Base-by-base conservation (phyloP, 2,329 filamentous ascomycete genomes). In the Fusarium torulosum region DNA sequence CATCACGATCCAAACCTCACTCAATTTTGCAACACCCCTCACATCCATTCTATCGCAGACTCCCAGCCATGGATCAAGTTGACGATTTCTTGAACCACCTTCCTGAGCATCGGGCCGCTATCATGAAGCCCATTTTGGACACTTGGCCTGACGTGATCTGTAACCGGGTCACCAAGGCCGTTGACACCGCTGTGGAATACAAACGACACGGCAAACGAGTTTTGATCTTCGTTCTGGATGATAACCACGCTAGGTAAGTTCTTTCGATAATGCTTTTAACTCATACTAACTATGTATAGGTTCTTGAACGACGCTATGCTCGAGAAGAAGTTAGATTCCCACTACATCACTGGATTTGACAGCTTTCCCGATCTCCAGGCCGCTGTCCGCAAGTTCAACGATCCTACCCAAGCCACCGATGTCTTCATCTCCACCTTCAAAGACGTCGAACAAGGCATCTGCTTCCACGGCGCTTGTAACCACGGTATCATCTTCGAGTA, bases 251-350 rank as follows among this genome's bases (percentile, higher is more conserved):
- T n/a, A n/a, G 17, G 35, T 37, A n/a, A 37, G 17, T 4, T 37
- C 7, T 19, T n/a, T 3, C 17, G 17, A 1, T 7, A 1, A 37
- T 19, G 1, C 17, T 19, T n/a, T 3, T 4, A 10, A 10, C 7
- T n/a, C n/a, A 19, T 37, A 5, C 35, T n/a, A 14, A 37, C 9
- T 17, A 11, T n/a, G 7, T 7, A n/a, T 37, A 37, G 35, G 3
- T 19, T n/a, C 8, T n/a, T 10, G 35, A 37, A 37, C 35, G 17
- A 37, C 8, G 35, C 35, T 5, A 37, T 37, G 35, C 7, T 5
- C 9, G 4, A 17, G 4, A n/a, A n/a, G 7, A n/a, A n/a, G 7
- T 37, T 37, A 17, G 35, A 11, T 37, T 37, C 35, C 3, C 9
- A 37, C 35, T 37, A 37, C 35, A n/a, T 37, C 17, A 37, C 15